These are phyloP conservation scores for Xylariaceae sp. DNA, from an alignment of 2,329 filamentous ascomycete genomes.

Conservation along the genomic window DNA sequence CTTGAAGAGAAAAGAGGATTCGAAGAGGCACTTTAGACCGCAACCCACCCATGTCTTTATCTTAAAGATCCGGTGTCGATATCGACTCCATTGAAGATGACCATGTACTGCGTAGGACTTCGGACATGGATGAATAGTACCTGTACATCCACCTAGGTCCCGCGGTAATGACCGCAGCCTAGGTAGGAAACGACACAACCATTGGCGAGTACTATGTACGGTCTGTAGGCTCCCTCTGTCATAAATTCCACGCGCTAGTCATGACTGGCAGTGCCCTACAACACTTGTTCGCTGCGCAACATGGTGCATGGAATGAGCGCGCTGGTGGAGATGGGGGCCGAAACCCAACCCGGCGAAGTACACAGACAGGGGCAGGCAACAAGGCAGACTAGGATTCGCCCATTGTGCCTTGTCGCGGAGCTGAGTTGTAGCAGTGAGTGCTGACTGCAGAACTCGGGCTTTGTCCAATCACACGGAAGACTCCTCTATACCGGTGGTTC, in stretches of 20 bases:
- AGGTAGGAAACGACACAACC: conserved; percentile 22
- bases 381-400: conserved; percentile 34
- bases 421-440: conserved; percentile 32
- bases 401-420: conserved; percentile 34
- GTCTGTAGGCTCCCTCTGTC: conserved; percentile 27
- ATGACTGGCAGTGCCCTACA: conserved; percentile 31
- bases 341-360: conserved; percentile 34
- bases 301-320: conserved; percentile 29
- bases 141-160: conserved; percentile 30
- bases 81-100: conserved; percentile 28
- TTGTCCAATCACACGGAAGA: conserved; percentile 30
- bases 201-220: conserved; percentile 24
- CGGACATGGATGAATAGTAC: conserved; percentile 27
- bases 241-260: conserved; percentile 23
- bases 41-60: conserved; percentile 34
- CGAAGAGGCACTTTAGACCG: conserved; percentile 29
- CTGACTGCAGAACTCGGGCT: conserved; percentile 36
- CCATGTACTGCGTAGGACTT: conserved; percentile 36
- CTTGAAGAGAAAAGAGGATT: conserved; percentile 25
- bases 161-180: conserved; percentile 30
- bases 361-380: conserved; percentile 32
- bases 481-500: conserved; percentile 19
- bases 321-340: conserved; percentile 34
- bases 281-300: conserved; percentile 30
- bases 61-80: conserved; percentile 26